Evolutionary conservation across 1,284 basidiomycete genomes (phyloP).

Genomic region (Bondarzewia mesenterica): DNA sequence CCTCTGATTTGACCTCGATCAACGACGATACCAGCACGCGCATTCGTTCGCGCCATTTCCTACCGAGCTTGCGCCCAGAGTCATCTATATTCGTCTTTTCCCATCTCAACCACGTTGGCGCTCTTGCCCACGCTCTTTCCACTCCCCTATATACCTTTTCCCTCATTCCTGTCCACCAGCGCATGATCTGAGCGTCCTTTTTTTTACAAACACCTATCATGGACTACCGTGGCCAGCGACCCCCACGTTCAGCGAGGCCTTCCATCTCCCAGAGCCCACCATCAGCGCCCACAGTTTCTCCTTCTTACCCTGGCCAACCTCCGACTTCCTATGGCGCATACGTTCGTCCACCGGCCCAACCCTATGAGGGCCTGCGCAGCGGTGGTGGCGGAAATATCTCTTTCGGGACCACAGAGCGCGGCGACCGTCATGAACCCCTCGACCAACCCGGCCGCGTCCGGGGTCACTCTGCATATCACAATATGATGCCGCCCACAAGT

Average conservation of each 20-base stretch:
- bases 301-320: conserved; percentile 24
- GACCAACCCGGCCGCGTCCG: conserved; percentile 41
- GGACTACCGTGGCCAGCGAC: conserved; percentile 30
- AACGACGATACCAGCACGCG: no score
- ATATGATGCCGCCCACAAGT: conserved; percentile 31
- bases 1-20: no score
- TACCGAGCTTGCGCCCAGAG: no score
- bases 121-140: not conserved
- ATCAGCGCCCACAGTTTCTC: conserved; percentile 13
- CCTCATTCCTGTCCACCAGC: not conserved
- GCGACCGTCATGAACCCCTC: conserved; percentile 49
- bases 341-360: conserved; percentile 13
- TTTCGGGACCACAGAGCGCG: conserved; percentile 59
- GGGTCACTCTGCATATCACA: conserved; percentile 48
- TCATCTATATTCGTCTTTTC: no score
- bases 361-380: conserved; percentile 24
- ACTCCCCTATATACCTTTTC: not conserved
- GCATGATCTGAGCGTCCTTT: no score
- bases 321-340: conserved; percentile 18
- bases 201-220: conserved; percentile 13
- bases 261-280: conserved; percentile 18
- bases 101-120: not conserved
- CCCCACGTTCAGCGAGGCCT: conserved; percentile 30
- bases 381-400: conserved; percentile 40
- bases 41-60: no score